A percentile compares a stretch with the other conserved stretches of the same genome.
Evolutionary conservation across 208 protist species (phyloP).

Genomic region (Zelonia costaricensis): DNA sequence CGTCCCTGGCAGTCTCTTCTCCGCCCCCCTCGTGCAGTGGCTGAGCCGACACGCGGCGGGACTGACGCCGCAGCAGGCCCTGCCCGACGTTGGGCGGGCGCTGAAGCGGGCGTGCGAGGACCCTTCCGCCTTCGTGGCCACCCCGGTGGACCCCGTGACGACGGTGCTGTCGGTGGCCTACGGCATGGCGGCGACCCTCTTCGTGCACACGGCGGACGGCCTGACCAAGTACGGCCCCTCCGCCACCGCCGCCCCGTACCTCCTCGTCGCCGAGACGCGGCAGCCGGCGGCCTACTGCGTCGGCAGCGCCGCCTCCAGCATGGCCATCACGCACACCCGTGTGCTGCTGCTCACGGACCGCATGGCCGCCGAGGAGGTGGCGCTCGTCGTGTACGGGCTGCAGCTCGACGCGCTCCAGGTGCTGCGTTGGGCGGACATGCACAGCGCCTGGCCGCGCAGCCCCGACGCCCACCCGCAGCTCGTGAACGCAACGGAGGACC

Average conservation of each 20-base stretch:
- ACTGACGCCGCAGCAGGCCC: constrained; percentile 41
- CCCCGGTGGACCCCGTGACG: constrained; percentile 32
- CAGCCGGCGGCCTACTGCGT: constrained; percentile 54
- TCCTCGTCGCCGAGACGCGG: constrained; percentile 41
- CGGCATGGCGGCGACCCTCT: constrained; percentile 40
- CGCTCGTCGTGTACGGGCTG: constrained; percentile 61
- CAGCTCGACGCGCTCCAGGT: constrained; percentile 55
- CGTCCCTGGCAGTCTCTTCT: constrained; percentile 30
- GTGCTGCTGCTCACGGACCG: constrained; percentile 77
- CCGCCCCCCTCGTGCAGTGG: constrained; percentile 47
- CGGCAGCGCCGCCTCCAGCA: constrained; percentile 55
- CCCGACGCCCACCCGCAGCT: constrained; percentile 31
- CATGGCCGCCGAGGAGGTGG: constrained; percentile 59
- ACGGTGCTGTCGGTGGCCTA: constrained; percentile 68
- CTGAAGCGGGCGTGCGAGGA: constrained; percentile 58
- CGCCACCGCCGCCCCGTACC: constrained; percentile 32
- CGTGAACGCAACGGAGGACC: constrained; percentile 45
- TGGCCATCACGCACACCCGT: constrained; percentile 51
- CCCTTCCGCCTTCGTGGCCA: constrained; percentile 48
- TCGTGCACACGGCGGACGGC: constrained; percentile 64
- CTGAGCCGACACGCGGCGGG: constrained; percentile 37
- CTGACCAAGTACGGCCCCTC: constrained; percentile 59
- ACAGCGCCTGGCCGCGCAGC: constrained; percentile 35
- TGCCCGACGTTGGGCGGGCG: constrained; percentile 57
- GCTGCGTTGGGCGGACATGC: constrained; percentile 46